Percentiles rank a stretch among this genome's conserved stretches.
These are phyloP conservation scores for Lentinula boryana DNA, from an alignment of 768 basidiomycete genomes.

Conservation along the genomic window DNA sequence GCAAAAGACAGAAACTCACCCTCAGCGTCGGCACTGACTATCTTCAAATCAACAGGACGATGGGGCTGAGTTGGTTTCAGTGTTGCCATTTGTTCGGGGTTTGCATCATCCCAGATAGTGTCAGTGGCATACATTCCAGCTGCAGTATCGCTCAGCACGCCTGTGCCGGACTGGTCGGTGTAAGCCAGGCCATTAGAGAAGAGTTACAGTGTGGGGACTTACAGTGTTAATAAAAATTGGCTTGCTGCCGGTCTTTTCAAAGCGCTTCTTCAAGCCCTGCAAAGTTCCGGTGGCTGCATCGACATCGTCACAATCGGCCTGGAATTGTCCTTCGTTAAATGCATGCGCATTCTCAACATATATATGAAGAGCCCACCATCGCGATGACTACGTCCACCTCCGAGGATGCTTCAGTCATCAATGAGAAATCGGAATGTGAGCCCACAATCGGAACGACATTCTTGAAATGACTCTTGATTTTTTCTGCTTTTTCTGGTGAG, in stretches of 20 bases:
- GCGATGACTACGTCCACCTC: conserved; percentile 6
- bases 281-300: conserved; percentile 27
- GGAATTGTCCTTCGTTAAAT: background rate
- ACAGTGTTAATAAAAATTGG: conserved; percentile 38
- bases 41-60: conserved; percentile 22
- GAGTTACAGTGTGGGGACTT: conserved; percentile 9
- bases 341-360: no score
- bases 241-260: conserved; percentile 20
- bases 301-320: conserved; percentile 34
- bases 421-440: conserved; percentile 1
- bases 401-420: conserved; percentile 1
- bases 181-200: background rate
- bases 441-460: conserved; percentile 1
- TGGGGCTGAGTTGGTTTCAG: conserved; percentile 21
- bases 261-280: conserved; percentile 28
- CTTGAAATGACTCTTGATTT: background rate
- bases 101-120: conserved; percentile 23
- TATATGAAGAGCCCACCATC: background rate
- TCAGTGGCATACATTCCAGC: conserved; percentile 16
- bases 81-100: conserved; percentile 19
- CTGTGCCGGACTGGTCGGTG: conserved; percentile 9
- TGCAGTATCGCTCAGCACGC: conserved; percentile 19
- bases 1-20: conserved; percentile 13
- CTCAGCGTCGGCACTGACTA: conserved; percentile 25
- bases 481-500: conserved; percentile 6